These are phyloP conservation scores for Globisporangium barbulae DNA, from an alignment of 352 stramenopile species.

Conservation along the genomic window DNA sequence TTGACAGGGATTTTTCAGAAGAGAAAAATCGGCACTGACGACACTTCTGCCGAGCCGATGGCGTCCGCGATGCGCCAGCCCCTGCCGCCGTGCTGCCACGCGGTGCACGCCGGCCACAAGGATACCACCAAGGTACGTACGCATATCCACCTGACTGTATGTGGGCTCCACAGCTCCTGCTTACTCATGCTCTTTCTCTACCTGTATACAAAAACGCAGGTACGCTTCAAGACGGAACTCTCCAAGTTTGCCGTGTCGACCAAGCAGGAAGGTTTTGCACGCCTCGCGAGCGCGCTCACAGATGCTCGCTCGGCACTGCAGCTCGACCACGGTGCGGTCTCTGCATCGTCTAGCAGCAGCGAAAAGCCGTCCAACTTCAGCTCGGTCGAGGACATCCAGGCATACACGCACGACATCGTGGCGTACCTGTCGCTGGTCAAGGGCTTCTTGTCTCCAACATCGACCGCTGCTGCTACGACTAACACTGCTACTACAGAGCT, in stretches of 20 bases:
- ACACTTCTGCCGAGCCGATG: background rate
- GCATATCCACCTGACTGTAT: background rate
- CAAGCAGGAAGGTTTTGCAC: conserved; percentile 29
- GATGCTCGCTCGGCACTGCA: conserved; percentile 33
- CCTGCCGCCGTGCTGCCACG: conserved; percentile 57
- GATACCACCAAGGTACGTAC: conserved; percentile 28
- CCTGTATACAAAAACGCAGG: conserved; percentile 16
- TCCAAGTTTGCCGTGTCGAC: conserved; percentile 28
- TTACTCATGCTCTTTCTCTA: background rate
- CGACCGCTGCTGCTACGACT: conserved; percentile 2
- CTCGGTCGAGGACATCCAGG: conserved; percentile 28
- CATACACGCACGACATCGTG: conserved; percentile 29
- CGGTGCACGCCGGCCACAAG: conserved; percentile 34
- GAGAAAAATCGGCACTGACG: background rate
- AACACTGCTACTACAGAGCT: background rate
- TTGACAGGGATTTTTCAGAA: background rate
- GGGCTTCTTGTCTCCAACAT: conserved; percentile 32
- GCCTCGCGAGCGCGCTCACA: conserved; percentile 39
- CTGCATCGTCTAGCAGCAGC: background rate
- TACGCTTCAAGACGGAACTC: conserved; percentile 43
- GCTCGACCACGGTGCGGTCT: conserved; percentile 21
- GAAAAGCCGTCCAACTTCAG: conserved; percentile 23
- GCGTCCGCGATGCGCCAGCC: conserved; percentile 30
- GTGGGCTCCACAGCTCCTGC: background rate
- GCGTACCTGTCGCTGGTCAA: conserved; percentile 58